A percentile compares a stretch with the other conserved stretches of the same genome.
phyloP scores from a whole-genome alignment of 2,329 filamentous ascomycete genomes.

The Clarireedia paspali region DNA sequence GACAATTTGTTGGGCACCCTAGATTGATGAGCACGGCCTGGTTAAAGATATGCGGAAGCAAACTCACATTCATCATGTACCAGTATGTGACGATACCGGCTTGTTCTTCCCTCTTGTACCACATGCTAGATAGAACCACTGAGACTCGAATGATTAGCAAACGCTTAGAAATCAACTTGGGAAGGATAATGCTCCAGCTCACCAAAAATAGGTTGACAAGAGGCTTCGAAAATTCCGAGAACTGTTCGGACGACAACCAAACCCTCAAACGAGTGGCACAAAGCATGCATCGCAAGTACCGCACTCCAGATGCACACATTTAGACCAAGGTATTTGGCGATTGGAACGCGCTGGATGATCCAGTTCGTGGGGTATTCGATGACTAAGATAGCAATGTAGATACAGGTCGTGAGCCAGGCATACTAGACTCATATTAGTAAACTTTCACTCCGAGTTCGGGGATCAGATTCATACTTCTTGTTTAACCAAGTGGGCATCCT shows the following conservation, averaged over 20 bases:
- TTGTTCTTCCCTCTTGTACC: constrained; percentile 67
- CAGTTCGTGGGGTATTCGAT: constrained; percentile 34
- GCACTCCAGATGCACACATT: constrained; percentile 6
- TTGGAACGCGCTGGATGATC: constrained; percentile 20
- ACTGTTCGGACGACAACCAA: constrained; percentile 54
- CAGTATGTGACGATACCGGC: constrained; percentile 49
- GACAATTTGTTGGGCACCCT: constrained; percentile 54
- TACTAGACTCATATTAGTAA: constrained; percentile 13
- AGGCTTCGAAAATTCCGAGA: constrained; percentile 59
- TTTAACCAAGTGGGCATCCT: constrained; percentile 30
- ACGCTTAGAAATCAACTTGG: neutral
- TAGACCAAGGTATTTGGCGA: constrained; percentile 5
- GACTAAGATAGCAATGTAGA: constrained; percentile 22
- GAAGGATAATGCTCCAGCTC: constrained; percentile 27
- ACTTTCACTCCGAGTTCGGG: constrained; percentile 46
- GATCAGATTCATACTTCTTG: constrained; percentile 49
- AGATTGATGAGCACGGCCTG: constrained; percentile 56
- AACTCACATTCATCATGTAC: constrained; percentile 35
- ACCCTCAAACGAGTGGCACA: too few species aligned
- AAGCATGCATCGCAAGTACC: neutral
- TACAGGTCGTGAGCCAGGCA: constrained; percentile 24
- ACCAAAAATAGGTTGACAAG: constrained; percentile 60
- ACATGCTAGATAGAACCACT: constrained; percentile 50
- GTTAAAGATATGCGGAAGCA: neutral
- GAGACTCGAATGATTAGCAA: neutral